Base-by-base conservation (phyloP, 2,329 filamentous ascomycete species). In the Neopestalotiopsis sp. region DNA sequence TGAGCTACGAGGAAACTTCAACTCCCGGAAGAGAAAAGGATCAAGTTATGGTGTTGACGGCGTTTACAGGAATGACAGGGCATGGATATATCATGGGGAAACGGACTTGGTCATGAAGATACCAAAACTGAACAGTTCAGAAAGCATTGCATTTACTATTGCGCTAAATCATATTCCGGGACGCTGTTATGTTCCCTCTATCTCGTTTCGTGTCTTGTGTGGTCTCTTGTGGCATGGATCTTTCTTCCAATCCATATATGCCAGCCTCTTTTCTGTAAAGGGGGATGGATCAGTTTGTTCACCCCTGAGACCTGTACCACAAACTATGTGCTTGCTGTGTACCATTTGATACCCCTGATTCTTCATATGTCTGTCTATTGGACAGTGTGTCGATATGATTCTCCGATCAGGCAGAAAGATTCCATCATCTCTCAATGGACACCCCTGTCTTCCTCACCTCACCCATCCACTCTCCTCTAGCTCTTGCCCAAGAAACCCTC, bases 401-500 rank as follows among this genome's bases (percentile, higher is more conserved):
- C 57, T 59, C 10, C 13, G 13, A 17, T 24, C 57, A 38, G 13
- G 30, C 10, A 6, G 9, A 53, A 4, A 53, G 7, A 53, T n/a
- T 34, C 24, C 30, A 4, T 30, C 57, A 6, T 10, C 4, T 24
- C 30, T 59, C 13, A 1, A 59, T 14, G 2, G 12, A 10, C 57
- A 5, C 12, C 13, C 10, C 24, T 3, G 24, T 34, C 20, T 38
- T 20, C 57, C 65, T 65, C 7, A 20, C 38, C 49, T n/a, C 24
- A 17, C 64, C 34, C 42, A 58, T 42, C 45, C 24, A 13, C 49
- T 67, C 6, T 20, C 71, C 70, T 13, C 32, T 40, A 86, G 67
- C 76, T 81, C 81, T 91, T 90, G 69, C 90, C 91, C 74, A 97
- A 79, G 75, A 94, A 92, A 70, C 91, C 91, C 86, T 99, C 96